Percentiles rank a stretch among this genome's conserved stretches.
phyloP scores from a whole-genome alignment of 164 flowering plant genomes.

The Vitis rupestris region DNA sequence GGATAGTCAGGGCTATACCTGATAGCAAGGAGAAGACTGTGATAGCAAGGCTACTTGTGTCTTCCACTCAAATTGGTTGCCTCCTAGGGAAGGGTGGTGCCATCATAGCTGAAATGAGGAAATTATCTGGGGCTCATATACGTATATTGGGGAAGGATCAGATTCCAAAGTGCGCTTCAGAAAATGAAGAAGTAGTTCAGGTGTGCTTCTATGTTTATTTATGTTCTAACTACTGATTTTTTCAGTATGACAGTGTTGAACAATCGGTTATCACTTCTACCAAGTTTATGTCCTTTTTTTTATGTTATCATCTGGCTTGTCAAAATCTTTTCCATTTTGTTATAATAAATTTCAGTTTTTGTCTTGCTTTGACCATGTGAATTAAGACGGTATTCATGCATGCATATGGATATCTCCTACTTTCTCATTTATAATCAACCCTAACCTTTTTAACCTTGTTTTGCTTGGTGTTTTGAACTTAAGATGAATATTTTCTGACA shows the following conservation, averaged over 20 bases:
- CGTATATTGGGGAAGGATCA: conserved; percentile 86
- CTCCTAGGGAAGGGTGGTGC: conserved; percentile 94
- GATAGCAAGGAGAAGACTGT: conserved; percentile 58
- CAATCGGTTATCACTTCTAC: too few species aligned
- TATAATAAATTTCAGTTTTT: neutral
- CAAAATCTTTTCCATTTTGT: too few species aligned
- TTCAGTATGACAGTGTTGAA: conserved; percentile 3
- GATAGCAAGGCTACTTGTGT: conserved; percentile 63
- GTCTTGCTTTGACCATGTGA: neutral
- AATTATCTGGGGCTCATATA: conserved; percentile 76
- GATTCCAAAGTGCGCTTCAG: conserved; percentile 66
- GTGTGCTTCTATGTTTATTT: conserved; percentile 29
- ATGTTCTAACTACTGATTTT: neutral
- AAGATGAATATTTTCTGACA: conserved; percentile 19
- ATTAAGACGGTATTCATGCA: neutral
- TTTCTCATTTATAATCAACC: neutral
- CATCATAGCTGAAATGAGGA: conserved; percentile 86
- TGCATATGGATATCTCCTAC: too few species aligned
- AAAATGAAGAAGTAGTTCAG: conserved; percentile 92
- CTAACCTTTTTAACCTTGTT: neutral
- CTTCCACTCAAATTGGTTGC: conserved; percentile 82
- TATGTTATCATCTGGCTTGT: too few species aligned
- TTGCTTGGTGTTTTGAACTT: neutral
- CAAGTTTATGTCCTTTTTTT: too few species aligned
- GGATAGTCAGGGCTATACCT: conserved; percentile 62